Conservation (phyloP, 2,329 filamentous ascomycete species). For the Colletotrichum falcatum region DNA sequence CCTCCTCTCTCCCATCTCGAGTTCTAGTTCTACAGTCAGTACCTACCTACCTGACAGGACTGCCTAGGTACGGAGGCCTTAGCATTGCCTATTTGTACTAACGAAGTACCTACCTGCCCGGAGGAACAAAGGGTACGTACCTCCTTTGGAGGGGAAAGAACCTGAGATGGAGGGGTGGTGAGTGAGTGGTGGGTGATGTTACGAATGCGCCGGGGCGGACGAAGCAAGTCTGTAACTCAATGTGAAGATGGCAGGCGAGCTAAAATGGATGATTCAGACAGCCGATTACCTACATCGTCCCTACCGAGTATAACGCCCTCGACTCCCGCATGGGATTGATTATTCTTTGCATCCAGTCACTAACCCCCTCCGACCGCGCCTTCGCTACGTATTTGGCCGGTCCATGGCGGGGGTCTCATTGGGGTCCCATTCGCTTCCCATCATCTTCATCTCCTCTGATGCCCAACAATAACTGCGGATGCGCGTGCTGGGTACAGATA, state of each 20-base stretch:
- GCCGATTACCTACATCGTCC: slow-evolving; percentile 7
- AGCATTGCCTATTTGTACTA: no score
- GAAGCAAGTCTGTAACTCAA: slow-evolving; percentile 34
- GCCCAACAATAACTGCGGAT: slow-evolving; percentile 20
- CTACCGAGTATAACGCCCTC: not conserved
- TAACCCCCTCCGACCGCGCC: no score
- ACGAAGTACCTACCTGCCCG: no score
- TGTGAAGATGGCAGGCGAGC: slow-evolving; percentile 38
- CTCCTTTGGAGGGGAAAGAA: slow-evolving; percentile 12
- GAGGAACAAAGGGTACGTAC: not conserved
- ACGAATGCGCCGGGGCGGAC: slow-evolving; percentile 23
- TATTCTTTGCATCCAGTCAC: not conserved
- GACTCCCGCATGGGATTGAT: not conserved
- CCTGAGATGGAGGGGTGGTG: slow-evolving; percentile 25
- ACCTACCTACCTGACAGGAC: no score
- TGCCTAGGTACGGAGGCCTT: no score
- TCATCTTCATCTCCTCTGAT: slow-evolving; percentile 12
- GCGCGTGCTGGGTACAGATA: slow-evolving; percentile 15
- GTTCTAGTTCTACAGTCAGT: not conserved
- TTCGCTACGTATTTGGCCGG: not conserved
- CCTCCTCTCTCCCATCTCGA: not conserved
- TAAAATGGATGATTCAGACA: slow-evolving; percentile 19
- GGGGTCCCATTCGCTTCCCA: slow-evolving; percentile 7
- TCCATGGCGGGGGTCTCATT: not conserved
- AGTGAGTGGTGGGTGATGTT: slow-evolving; percentile 6